These are phyloP conservation scores for Starmerella vaccinii DNA, from an alignment of 805 yeast species.

Conservation along the genomic window DNA sequence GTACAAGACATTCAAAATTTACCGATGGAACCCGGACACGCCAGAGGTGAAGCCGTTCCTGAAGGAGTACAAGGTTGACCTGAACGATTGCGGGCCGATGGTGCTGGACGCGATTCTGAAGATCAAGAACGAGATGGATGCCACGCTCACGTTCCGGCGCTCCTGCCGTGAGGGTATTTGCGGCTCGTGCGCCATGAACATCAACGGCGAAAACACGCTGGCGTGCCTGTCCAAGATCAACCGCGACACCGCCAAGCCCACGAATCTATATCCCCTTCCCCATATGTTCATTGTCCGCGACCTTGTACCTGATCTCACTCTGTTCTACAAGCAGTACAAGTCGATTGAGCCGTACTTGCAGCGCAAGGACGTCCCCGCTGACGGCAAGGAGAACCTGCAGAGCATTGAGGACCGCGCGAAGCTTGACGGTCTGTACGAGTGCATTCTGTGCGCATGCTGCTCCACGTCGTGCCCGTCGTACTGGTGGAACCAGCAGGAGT, in stretches of 20 bases:
- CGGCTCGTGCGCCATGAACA: constrained; percentile 99
- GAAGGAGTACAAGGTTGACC: constrained; percentile 73
- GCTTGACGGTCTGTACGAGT: constrained; percentile 93
- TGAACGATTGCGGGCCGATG: constrained; percentile 95
- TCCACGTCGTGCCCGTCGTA: constrained; percentile 98
- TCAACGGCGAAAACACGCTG: constrained; percentile 92
- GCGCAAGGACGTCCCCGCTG: constrained; percentile 66
- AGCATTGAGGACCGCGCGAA: constrained; percentile 86
- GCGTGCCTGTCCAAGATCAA: constrained; percentile 95
- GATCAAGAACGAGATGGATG: constrained; percentile 93
- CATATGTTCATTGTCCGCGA: constrained; percentile 97
- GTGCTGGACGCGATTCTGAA: constrained; percentile 87
- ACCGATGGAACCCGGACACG: constrained; percentile 97
- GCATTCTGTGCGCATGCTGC: constrained; percentile 97
- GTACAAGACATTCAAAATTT: constrained; percentile 77
- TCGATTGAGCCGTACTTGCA: constrained; percentile 95
- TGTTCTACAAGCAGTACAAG: constrained; percentile 96
- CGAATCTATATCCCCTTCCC: constrained; percentile 91
- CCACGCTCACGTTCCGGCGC: constrained; percentile 92
- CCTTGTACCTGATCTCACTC: constrained; percentile 94
- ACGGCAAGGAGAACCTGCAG: constrained; percentile 89
- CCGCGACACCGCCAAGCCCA: constrained; percentile 57
- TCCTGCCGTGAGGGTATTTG: constrained; percentile 99
- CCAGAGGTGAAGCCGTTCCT: constrained; percentile 85
- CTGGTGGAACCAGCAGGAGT: constrained; percentile 99